phyloP scores from a whole-genome alignment of 2,329 filamentous ascomycete genomes.

The Blumeriella jaapii region DNA sequence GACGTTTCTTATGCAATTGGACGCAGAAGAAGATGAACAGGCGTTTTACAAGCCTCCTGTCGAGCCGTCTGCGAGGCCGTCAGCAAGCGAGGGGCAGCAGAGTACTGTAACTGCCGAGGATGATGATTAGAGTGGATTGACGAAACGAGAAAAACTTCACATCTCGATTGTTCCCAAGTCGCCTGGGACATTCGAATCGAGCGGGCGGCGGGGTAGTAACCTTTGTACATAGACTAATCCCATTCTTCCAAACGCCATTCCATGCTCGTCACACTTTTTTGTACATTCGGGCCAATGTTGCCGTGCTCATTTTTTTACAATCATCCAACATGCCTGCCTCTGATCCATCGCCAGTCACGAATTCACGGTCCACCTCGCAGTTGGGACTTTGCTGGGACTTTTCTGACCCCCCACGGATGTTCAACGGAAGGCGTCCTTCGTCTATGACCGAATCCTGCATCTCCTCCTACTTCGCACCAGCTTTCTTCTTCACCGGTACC shows the following conservation, averaged over 20 bases:
- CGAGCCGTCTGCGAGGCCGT: conserved; percentile 36
- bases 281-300: neutral
- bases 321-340: too few species aligned
- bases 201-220: conserved; percentile 12
- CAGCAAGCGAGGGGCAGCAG: conserved; percentile 4
- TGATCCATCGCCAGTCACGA: neutral
- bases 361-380: neutral
- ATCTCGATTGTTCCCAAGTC: neutral
- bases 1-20: conserved; percentile 91
- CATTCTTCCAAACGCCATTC: conserved; percentile 8
- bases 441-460: neutral
- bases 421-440: neutral
- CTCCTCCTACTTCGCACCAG: neutral
- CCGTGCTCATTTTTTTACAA: neutral
- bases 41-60: conserved; percentile 54
- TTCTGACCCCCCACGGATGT: neutral
- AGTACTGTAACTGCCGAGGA: conserved; percentile 17
- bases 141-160: too few species aligned
- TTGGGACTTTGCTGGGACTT: neutral
- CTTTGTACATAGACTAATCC: conserved; percentile 26
- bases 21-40: conserved; percentile 78
- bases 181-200: conserved; percentile 5
- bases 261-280: conserved; percentile 4
- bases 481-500: conserved; percentile 4
- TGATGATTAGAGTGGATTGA: conserved; percentile 18